These are phyloP conservation scores for Trichophyton rubrum DNA, from an alignment of 2,329 filamentous ascomycete genomes.

Conservation along the genomic window DNA sequence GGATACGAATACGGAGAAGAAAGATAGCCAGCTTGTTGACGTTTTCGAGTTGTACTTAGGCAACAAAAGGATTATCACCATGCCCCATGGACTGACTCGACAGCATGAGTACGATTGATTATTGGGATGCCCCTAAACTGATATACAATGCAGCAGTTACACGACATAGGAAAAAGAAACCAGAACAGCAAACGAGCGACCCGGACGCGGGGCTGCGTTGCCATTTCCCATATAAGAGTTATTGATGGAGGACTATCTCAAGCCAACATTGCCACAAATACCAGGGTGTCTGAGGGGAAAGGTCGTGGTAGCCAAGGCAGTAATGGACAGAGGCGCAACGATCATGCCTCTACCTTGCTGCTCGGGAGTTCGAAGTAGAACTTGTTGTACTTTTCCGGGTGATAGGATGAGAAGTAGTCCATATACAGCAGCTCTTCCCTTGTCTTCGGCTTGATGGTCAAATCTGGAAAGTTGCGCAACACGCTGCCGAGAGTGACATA, in stretches of 20 bases:
- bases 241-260: background rate
- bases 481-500: constrained; percentile 9
- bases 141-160: no score
- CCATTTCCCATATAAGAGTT: no score
- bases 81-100: no score
- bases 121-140: no score
- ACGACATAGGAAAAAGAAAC: no score
- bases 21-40: background rate
- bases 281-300: background rate
- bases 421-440: constrained; percentile 2
- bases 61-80: no score
- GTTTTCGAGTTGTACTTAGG: no score
- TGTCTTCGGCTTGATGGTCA: constrained; percentile 4
- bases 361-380: background rate
- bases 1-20: background rate
- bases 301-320: background rate
- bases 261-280: background rate
- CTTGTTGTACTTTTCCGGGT: constrained; percentile 4
- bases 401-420: constrained; percentile 4
- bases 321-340: background rate
- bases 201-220: no score
- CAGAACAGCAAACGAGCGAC: no score
- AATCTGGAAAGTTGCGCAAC: constrained; percentile 7
- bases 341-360: background rate
- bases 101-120: no score